Evolutionary conservation across 352 stramenopile species (phyloP).

Genomic region (Thraustotheca clavata): DNA sequence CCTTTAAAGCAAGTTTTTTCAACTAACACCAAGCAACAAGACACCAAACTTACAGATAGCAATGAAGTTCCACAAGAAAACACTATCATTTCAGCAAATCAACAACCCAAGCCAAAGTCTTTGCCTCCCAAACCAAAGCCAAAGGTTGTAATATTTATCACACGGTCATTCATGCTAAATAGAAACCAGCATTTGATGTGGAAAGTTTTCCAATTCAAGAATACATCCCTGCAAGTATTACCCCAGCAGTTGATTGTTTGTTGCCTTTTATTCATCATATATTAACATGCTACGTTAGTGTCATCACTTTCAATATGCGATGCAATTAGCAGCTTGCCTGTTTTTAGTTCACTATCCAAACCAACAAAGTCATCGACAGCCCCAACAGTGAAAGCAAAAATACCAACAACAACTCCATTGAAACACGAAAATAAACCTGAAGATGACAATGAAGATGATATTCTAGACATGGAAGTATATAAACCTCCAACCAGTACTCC

Average conservation of each 20-base stretch:
- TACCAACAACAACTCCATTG: not conserved
- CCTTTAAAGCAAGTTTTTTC: too few relatives aligned
- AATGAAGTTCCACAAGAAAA: too few relatives aligned
- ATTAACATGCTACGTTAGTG: not conserved
- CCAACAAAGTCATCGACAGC: not conserved
- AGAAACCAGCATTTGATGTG: not conserved
- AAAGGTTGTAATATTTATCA: not conserved
- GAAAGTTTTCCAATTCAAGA: slow-evolving; percentile 51
- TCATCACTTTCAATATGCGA: slow-evolving; percentile 4
- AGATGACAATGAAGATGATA: slow-evolving; percentile 16
- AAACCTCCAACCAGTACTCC: not conserved
- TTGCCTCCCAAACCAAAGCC: not conserved
- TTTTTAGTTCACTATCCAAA: not conserved
- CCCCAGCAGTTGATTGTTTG: slow-evolving; percentile 5
- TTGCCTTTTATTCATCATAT: not conserved
- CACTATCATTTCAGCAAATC: too few relatives aligned
- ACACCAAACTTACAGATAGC: too few relatives aligned
- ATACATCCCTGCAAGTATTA: slow-evolving; percentile 35
- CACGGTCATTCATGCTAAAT: not conserved
- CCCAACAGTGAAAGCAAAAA: not conserved
- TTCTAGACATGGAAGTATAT: slow-evolving; percentile 16
- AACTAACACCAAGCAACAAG: too few relatives aligned
- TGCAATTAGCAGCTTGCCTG: slow-evolving; percentile 4
- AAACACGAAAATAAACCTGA: not conserved
- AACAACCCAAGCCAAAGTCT: not conserved